A percentile compares a stretch with the other conserved stretches of the same genome.
phyloP scores from a whole-genome alignment of 148 eudicot genomes.

The Amaranthus palmeri region DNA sequence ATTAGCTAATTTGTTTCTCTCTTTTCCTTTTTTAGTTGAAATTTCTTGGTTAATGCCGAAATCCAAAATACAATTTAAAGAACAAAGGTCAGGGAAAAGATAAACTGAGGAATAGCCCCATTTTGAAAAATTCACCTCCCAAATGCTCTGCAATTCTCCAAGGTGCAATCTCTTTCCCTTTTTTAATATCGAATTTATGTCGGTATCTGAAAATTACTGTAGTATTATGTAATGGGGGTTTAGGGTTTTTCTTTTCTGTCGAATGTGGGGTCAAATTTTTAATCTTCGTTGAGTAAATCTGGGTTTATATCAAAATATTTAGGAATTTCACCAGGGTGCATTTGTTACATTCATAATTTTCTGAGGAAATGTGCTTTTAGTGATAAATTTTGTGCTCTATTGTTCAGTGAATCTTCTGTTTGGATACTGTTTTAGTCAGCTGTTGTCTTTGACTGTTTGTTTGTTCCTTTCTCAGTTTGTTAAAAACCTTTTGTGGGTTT shows the following conservation, averaged over 20 bases:
- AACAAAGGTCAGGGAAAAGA: not conserved
- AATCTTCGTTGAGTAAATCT: not conserved
- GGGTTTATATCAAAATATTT: not conserved
- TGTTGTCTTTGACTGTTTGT: not conserved
- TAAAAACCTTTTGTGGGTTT: not conserved
- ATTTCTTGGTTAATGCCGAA: constrained; percentile 21
- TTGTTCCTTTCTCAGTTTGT: not conserved
- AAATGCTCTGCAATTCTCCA: constrained; percentile 8
- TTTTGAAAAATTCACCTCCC: constrained; percentile 1
- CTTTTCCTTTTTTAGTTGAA: not conserved
- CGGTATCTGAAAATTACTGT: not conserved
- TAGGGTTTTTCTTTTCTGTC: constrained; percentile 6
- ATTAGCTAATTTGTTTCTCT: not conserved
- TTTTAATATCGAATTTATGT: not conserved
- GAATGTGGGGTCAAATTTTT: constrained; percentile 2
- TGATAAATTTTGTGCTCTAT: not conserved
- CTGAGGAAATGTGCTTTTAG: not conserved
- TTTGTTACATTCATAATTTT: not conserved
- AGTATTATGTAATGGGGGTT: constrained; percentile 1
- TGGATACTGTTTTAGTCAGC: not conserved
- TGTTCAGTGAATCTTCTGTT: not conserved
- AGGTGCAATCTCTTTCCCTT: constrained; percentile 11
- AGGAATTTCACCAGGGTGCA: not conserved
- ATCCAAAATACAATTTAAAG: constrained; percentile 16
- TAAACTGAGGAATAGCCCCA: too few relatives aligned